phyloP scores from a whole-genome alignment of 2,329 filamentous ascomycete genomes.

The Pseudopyricularia cyperi region DNA sequence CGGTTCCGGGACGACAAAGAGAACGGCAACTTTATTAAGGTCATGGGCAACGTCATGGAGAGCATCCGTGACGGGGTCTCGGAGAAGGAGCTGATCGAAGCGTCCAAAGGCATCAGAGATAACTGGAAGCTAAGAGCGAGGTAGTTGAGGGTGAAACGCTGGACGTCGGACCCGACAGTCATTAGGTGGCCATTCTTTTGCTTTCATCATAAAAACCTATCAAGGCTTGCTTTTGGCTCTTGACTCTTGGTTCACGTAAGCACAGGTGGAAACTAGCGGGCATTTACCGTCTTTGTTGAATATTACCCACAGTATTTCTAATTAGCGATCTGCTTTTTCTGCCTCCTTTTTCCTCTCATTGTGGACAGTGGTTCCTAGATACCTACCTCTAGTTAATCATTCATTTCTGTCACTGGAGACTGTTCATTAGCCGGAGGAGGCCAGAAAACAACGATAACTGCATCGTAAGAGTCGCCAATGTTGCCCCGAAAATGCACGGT shows the following conservation, averaged over 20 bases:
- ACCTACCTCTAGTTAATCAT: neutral
- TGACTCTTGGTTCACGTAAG: neutral
- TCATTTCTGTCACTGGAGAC: too few relatives aligned
- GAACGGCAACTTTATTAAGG: constrained; percentile 78
- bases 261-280: neutral
- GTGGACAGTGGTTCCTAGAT: neutral
- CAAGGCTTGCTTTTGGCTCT: neutral
- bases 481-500: too few relatives aligned
- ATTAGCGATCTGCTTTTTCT: neutral
- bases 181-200: neutral
- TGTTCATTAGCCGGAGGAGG: too few relatives aligned
- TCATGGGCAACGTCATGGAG: constrained; percentile 74
- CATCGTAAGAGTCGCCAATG: too few relatives aligned
- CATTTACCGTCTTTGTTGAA: neutral
- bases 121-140: constrained; percentile 60
- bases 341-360: neutral
- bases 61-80: constrained; percentile 81
- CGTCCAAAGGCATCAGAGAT: constrained; percentile 58
- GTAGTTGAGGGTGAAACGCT: constrained; percentile 11
- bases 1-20: constrained; percentile 87
- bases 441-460: too few relatives aligned
- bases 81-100: constrained; percentile 63
- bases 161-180: neutral
- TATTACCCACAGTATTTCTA: neutral
- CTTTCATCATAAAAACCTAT: neutral